Evolutionary conservation across 78 protist genomes (phyloP), one percentile per base, ranked within the genome.

Genomic region (Dictyostelium citrinum): DNA sequence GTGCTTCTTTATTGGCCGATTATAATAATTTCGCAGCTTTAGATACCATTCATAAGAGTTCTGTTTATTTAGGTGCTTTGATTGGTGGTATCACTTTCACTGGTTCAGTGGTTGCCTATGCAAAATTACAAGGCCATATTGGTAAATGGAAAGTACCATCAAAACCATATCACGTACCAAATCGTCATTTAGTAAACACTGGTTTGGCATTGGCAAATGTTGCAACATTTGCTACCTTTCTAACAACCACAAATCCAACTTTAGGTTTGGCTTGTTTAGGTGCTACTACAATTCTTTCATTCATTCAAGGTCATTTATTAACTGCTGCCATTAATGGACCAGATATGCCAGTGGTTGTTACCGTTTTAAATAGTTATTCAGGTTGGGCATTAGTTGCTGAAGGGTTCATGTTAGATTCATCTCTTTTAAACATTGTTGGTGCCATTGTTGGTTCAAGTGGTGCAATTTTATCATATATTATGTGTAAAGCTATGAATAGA

Each of bases 401-500:
- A 22, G 98, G 98, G 33, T 97, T 97, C 95, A 92, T 98, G 98
- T 93, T 98, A 37, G 72, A 90, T 80, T 84, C 96, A 43, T 16
- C 82, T 29, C 90, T 98, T 12, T 77, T 98, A 49, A 98, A 95
- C 39, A 96, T 98, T 27, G 97, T 96, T 14, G 99, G 99, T 24
- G 98, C 99, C 2, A 84, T 99, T 2, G 98, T 99, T 76, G 99
- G 99, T 43, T 83, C 97, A 17, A 82, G 96, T 24, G 99, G 99
- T 29, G 99, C 99, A 16, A 98, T 99, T 82, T 98, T 99, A 16
- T 81, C 98, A 17, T 92, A 98, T 77, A 97, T 98, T 79, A 99
- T 99, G 99, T 98, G 99, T 96, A 46, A 49, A 29, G 99, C 99
- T 61, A 99, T 99, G 99, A 98, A 98, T 97, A 93, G 99, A 39